Percentiles rank a stretch among this genome's conserved stretches.
phyloP scores from a whole-genome alignment of 345 rosid genomes.

The Moricandia arvensis region DNA sequence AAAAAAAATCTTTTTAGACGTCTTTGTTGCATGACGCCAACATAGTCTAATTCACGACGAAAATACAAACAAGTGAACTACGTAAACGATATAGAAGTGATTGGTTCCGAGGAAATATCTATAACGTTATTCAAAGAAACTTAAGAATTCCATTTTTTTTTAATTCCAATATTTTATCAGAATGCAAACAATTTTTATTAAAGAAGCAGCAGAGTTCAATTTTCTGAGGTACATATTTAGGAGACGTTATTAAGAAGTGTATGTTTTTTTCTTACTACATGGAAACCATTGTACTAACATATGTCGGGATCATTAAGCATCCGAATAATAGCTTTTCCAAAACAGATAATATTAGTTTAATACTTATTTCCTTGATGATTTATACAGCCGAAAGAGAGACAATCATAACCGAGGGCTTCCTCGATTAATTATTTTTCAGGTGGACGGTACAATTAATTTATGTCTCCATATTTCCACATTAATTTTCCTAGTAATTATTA shows the following conservation, averaged over 20 bases:
- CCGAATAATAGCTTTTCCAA: slow-evolving; percentile 1
- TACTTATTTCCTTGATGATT: slow-evolving; percentile 8
- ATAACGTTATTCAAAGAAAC: too few relatives aligned
- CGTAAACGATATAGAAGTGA: not conserved
- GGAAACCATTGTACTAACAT: not conserved
- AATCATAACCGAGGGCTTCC: slow-evolving; percentile 29
- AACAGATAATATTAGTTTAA: slow-evolving; percentile 13
- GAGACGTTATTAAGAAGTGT: not conserved
- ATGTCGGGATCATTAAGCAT: slow-evolving; percentile 17
- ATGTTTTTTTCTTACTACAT: not conserved
- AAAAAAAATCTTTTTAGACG: slow-evolving; percentile 7
- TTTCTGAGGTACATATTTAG: not conserved
- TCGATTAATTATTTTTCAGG: slow-evolving; percentile 14
- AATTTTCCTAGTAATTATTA: not conserved
- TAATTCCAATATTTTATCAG: not conserved
- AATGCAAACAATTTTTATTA: not conserved
- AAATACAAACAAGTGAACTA: not conserved
- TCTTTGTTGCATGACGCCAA: not conserved
- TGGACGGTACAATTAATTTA: slow-evolving; percentile 28
- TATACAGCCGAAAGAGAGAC: slow-evolving; percentile 31
- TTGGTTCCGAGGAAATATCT: not conserved
- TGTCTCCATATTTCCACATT: slow-evolving; percentile 14
- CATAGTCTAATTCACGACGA: not conserved
- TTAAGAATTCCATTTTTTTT: too few relatives aligned
- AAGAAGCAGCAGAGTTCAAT: not conserved